Evolutionary conservation across 345 rosid genomes (phyloP).

Genomic region (Laguncularia racemosa): DNA sequence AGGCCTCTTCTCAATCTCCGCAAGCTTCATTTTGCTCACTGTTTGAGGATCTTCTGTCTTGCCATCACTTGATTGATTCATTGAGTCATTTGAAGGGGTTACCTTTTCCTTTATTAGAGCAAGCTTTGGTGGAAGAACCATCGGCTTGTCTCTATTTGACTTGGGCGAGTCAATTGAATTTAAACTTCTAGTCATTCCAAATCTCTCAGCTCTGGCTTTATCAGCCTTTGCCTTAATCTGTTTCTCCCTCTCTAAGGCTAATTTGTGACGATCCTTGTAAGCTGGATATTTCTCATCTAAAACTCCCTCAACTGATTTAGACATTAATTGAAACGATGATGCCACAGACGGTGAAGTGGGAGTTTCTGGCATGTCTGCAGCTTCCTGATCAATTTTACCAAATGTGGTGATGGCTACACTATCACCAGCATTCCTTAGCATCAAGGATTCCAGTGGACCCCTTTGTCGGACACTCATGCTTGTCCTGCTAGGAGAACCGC

Average conservation of each 20-base stretch:
- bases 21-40: conserved; percentile 64
- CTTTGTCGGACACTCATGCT: conserved; percentile 54
- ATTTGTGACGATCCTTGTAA: conserved; percentile 82
- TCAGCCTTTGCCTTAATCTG: conserved; percentile 74
- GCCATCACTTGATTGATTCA: conserved; percentile 43
- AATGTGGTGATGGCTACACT: conserved; percentile 75
- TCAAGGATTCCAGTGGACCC: conserved; percentile 86
- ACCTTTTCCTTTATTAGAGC: conserved; percentile 69
- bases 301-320: conserved; percentile 76
- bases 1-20: conserved; percentile 76
- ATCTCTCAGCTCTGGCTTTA: conserved; percentile 67
- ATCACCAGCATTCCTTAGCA: conserved; percentile 86
- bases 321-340: conserved; percentile 80
- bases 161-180: conserved; percentile 17
- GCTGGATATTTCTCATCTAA: conserved; percentile 86
- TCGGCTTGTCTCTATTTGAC: conserved; percentile 20
- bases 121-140: conserved; percentile 63
- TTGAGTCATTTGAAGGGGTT: conserved; percentile 26
- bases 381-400: conserved; percentile 63
- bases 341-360: conserved; percentile 52
- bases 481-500: conserved; percentile 65
- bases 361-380: conserved; percentile 50
- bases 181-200: conserved; percentile 24
- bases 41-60: conserved; percentile 45
- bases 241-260: conserved; percentile 88